Evolutionary conservation across 2,329 filamentous ascomycete genomes (phyloP).

Genomic region (Proliferodiscus dingleyae): DNA sequence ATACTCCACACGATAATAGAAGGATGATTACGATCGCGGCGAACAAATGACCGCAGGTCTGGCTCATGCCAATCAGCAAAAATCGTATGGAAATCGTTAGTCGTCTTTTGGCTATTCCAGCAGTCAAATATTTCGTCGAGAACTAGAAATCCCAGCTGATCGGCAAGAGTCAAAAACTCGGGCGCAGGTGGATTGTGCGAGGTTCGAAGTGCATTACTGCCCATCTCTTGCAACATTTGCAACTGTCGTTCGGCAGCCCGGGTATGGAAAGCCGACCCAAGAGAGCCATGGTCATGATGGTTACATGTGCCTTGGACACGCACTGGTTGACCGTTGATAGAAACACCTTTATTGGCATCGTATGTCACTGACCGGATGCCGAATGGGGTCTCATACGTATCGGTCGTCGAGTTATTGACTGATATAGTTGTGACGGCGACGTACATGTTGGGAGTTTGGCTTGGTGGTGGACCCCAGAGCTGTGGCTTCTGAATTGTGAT

Average conservation of each 20-base stretch:
- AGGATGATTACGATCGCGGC: slow-evolving; percentile 50
- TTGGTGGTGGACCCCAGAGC: slow-evolving; percentile 45
- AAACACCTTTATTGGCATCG: slow-evolving; percentile 37
- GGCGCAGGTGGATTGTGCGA: slow-evolving; percentile 50
- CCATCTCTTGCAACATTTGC: slow-evolving; percentile 45
- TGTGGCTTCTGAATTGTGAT: slow-evolving; percentile 27
- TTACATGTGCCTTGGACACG: slow-evolving; percentile 44
- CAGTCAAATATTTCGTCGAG: slow-evolving; percentile 52
- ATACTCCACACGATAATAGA: slow-evolving; percentile 49
- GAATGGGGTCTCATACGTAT: slow-evolving; percentile 46
- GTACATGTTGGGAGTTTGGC: slow-evolving; percentile 44
- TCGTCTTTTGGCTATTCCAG: slow-evolving; percentile 42
- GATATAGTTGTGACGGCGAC: slow-evolving; percentile 40
- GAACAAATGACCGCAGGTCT: slow-evolving; percentile 46
- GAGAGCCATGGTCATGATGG: slow-evolving; percentile 47
- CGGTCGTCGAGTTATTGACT: slow-evolving; percentile 29
- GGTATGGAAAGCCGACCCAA: slow-evolving; percentile 47
- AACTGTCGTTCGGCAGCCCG: slow-evolving; percentile 46
- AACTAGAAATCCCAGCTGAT: slow-evolving; percentile 45
- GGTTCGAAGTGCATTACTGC: slow-evolving; percentile 45
- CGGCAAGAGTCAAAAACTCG: slow-evolving; percentile 45
- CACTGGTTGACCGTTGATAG: slow-evolving; percentile 42
- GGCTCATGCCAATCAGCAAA: slow-evolving; percentile 50
- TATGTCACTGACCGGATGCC: slow-evolving; percentile 44
- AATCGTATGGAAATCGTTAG: slow-evolving; percentile 46